Evolutionary conservation across 2,329 filamentous ascomycete genomes (phyloP).

Genomic region (Kalmusia sp.): DNA sequence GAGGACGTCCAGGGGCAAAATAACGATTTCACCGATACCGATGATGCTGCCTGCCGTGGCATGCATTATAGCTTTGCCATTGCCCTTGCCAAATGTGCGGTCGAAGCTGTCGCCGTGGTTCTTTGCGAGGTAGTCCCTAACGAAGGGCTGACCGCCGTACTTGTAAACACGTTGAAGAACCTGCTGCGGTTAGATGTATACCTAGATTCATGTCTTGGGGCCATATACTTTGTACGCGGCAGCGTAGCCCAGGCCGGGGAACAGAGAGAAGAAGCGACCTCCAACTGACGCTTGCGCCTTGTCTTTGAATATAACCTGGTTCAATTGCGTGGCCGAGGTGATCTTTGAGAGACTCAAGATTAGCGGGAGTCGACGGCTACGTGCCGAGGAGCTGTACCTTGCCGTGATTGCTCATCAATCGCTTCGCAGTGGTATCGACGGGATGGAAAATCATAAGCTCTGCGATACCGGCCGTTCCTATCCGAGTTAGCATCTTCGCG

Average conservation of each 20-base stretch:
- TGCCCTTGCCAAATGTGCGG: conserved; percentile 90
- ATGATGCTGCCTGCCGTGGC: conserved; percentile 94
- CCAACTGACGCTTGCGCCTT: conserved; percentile 74
- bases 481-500: conserved; percentile 17
- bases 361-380: conserved; percentile 14
- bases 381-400: conserved; percentile 56
- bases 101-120: conserved; percentile 88
- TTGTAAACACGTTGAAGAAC: conserved; percentile 97
- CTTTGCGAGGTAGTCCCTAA: conserved; percentile 82
- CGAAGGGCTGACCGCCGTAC: conserved; percentile 96
- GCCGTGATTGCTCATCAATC: conserved; percentile 97
- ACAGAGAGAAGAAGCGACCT: conserved; percentile 90
- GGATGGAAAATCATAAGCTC: conserved; percentile 82
- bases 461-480: conserved; percentile 90
- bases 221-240: conserved; percentile 86
- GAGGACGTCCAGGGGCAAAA: conserved; percentile 92
- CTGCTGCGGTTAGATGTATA: conserved; percentile 47
- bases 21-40: conserved; percentile 95
- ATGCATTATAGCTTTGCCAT: conserved; percentile 97
- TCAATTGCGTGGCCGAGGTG: conserved; percentile 69
- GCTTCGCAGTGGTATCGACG: conserved; percentile 97
- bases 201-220: neutral
- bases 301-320: conserved; percentile 92
- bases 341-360: conserved; percentile 54
- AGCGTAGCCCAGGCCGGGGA: conserved; percentile 95